A percentile compares a stretch with the other conserved stretches of the same genome.
Conservation (phyloP, 495 filamentous ascomycete genomes). For the Cercophora newfieldiana region DNA sequence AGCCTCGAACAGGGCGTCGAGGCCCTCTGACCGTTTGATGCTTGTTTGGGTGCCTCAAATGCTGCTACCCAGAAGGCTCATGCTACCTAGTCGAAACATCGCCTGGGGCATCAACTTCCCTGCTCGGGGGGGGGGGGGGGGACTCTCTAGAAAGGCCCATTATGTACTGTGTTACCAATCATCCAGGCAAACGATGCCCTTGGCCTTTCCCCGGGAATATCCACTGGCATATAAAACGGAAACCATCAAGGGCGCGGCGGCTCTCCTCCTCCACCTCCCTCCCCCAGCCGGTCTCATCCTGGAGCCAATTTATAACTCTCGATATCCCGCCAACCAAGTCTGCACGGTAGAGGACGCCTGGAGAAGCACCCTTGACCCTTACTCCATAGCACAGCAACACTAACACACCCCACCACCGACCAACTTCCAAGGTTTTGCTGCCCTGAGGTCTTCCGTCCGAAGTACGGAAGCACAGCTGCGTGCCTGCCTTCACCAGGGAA, state of each 20-base stretch:
- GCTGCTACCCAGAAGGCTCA: conserved; percentile 33
- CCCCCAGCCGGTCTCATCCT: conserved; percentile 15
- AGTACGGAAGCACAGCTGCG: conserved; percentile 21
- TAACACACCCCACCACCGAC: conserved; percentile 29
- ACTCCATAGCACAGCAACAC: conserved; percentile 28
- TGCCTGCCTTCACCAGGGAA: conserved; percentile 1
- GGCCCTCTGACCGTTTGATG: conserved; percentile 45
- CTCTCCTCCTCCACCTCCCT: conserved; percentile 13
- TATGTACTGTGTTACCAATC: conserved; percentile 18
- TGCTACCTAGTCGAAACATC: conserved; percentile 34
- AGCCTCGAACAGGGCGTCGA: conserved; percentile 15
- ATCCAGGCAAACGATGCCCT: conserved; percentile 17
- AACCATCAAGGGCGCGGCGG: conserved; percentile 21
- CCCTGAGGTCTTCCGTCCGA: conserved; percentile 14
- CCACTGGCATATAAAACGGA: conserved; percentile 32
- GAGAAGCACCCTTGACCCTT: conserved; percentile 31
- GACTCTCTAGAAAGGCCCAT: conserved; percentile 19
- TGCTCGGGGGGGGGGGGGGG: conserved; percentile 8
- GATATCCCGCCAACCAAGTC: conserved; percentile 30
- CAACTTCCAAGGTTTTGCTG: conserved; percentile 21
- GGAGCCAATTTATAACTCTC: conserved; percentile 21
- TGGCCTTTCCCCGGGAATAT: conserved; percentile 23
- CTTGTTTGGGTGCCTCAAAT: conserved; percentile 45
- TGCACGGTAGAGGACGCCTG: conserved; percentile 23
- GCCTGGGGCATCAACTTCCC: conserved; percentile 26